Evolutionary conservation across 352 stramenopile genomes (phyloP).

Genomic region (Pythium rishiriense): DNA sequence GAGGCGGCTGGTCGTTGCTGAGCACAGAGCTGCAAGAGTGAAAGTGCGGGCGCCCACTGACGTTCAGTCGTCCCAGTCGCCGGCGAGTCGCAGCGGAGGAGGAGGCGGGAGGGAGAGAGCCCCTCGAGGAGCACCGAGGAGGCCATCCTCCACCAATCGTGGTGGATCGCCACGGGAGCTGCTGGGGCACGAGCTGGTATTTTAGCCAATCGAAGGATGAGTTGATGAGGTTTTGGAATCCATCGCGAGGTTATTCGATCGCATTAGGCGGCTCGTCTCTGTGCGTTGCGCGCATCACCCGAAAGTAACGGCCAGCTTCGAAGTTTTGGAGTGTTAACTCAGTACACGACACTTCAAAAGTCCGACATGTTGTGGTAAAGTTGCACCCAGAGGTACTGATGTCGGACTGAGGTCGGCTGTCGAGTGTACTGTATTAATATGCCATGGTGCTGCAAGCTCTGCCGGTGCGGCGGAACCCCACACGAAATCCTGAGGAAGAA

Average conservation of each 20-base stretch:
- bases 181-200: not conserved
- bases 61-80: no score
- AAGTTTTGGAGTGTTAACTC: not conserved
- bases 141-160: constrained; percentile 22
- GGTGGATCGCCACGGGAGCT: not conserved
- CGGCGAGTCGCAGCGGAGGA: no score
- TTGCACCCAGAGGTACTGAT: not conserved
- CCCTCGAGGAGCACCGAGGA: not conserved
- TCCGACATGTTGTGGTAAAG: constrained; percentile 3
- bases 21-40: not conserved
- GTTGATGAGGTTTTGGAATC: not conserved
- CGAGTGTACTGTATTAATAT: not conserved
- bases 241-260: constrained; percentile 1
- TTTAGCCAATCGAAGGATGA: constrained; percentile 5
- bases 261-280: not conserved
- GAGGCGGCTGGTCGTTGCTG: constrained; percentile 2
- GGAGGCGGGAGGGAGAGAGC: no score
- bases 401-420: constrained; percentile 8
- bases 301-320: constrained; percentile 7
- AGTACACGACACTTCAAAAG: not conserved
- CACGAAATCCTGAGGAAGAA: no score
- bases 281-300: constrained; percentile 2
- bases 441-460: no score
- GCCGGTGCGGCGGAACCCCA: no score
- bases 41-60: constrained; percentile 1